Conservation (phyloP, 768 basidiomycete genomes). For the Leccinellum rugosiceps region DNA sequence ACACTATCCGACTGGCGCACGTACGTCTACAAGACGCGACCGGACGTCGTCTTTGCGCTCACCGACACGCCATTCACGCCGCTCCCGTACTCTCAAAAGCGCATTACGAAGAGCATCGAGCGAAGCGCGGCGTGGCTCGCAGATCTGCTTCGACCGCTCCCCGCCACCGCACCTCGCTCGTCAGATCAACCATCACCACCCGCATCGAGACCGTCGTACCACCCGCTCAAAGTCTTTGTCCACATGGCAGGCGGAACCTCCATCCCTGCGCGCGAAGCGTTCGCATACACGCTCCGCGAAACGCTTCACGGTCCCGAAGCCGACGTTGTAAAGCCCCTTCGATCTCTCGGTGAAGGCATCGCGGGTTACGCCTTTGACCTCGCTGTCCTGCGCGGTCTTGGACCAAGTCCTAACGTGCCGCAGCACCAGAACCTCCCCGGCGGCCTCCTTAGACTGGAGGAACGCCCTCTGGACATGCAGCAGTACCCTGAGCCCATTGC, state of each 20-base stretch:
- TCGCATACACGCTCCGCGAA: constrained; percentile 57
- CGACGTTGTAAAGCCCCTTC: constrained; percentile 47
- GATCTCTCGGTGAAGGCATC: constrained; percentile 64
- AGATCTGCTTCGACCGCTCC: constrained; percentile 42
- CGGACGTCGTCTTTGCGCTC: constrained; percentile 71
- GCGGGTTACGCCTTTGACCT: constrained; percentile 72
- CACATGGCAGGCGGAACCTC: constrained; percentile 66
- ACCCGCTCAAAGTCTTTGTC: constrained; percentile 53
- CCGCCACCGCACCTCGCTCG: neutral
- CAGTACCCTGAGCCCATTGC: constrained; percentile 13
- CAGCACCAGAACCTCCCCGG: constrained; percentile 13
- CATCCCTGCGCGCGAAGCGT: constrained; percentile 57
- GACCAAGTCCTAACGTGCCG: constrained; percentile 12
- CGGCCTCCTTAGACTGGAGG: constrained; percentile 16
- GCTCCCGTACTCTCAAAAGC: constrained; percentile 72
- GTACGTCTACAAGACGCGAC: constrained; percentile 50
- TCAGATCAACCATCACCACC: neutral
- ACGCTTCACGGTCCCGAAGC: constrained; percentile 53
- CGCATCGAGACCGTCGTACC: constrained; percentile 1
- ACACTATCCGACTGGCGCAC: constrained; percentile 52
- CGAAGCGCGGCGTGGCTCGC: constrained; percentile 64
- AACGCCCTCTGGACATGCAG: constrained; percentile 3
- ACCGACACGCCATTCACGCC: constrained; percentile 65
- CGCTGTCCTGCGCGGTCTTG: constrained; percentile 39
- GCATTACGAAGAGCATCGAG: constrained; percentile 72